Base-by-base conservation (phyloP, 2,329 filamentous ascomycete genomes). In the Apiospora sp. region DNA sequence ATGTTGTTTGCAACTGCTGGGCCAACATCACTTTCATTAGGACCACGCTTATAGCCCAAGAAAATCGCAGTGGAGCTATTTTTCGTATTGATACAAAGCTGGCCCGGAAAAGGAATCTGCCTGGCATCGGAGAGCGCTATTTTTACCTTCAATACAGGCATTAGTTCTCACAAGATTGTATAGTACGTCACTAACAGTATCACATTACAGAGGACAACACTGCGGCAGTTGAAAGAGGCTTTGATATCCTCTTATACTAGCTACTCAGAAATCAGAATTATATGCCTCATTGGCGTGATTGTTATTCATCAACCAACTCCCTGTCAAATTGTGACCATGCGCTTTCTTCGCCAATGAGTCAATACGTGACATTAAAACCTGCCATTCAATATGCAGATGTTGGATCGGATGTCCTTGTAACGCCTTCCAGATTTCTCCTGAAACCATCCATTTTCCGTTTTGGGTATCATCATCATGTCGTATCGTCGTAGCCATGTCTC, bases 391-490 rank as follows among this genome's bases (percentile, higher is more conserved):
- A 41, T 64, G 34, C 58, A 64, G 30, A 41, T 64, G 34, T 64
- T 19, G 8, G 41, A 64, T 41, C 10, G 30, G 41, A 64, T 64
- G 8, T 41, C 58, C 58, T 64, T 64, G 34, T 14, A 41, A 64
- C 58, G 58, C 58, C 58, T 64, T 64, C 34, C 34, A 41, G 58
- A 22, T 64, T 64, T 41, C 58, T n/a, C 58, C 34, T 64, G 30
- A 64, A 41, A 64, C 58, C 58, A n/a, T 64, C 4, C 34, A 22
- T 41, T n/a, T 64, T 64, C 54, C 54, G 34, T 41, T 64, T 10
- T 64, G 58, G 58, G 58, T 64, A 64, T 64, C 58, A 64, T 64
- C 58, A 64, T 64, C 58, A 64, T 64, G 34, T 64, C 58, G 58
- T 64, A 4, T 37, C 10, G 34, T 22, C 34, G 34, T 64, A 64